These are phyloP conservation scores for Houttuynia cordata DNA, from an alignment of 164 flowering plant genomes.

Conservation along the genomic window DNA sequence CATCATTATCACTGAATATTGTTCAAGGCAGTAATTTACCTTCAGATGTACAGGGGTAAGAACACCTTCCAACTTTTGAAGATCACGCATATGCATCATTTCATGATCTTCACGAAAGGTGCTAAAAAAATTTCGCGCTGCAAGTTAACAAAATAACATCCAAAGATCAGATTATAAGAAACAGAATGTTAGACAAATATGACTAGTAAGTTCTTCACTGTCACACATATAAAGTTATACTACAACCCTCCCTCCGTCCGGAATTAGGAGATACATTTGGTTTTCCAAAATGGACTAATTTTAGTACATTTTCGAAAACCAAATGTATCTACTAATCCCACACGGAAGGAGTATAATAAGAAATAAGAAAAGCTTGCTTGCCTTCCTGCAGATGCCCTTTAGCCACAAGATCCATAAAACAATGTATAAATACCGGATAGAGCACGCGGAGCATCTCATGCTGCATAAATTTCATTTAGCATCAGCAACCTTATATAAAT, in stretches of 20 bases:
- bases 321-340: no score
- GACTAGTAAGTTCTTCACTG: no score
- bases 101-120: slow-evolving; percentile 94
- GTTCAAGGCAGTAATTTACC: slow-evolving; percentile 30
- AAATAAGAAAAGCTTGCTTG: slow-evolving; percentile 9
- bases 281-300: no score
- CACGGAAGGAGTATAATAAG: no score
- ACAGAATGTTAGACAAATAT: no score
- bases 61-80: slow-evolving; percentile 92
- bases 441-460: slow-evolving; percentile 93
- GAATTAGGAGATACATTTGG: no score
- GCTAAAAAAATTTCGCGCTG: slow-evolving; percentile 79
- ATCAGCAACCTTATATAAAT: background rate
- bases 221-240: no score
- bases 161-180: background rate
- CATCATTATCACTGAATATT: background rate
- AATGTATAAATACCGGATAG: slow-evolving; percentile 91
- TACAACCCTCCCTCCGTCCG: background rate
- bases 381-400: slow-evolving; percentile 88
- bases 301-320: no score
- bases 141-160: background rate
- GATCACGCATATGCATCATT: slow-evolving; percentile 69
- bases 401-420: slow-evolving; percentile 93
- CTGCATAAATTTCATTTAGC: slow-evolving; percentile 29
- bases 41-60: slow-evolving; percentile 87